Percentiles rank a stretch among this genome's conserved stretches.
Evolutionary conservation across 2,329 filamentous ascomycete genomes (phyloP).

Genomic region (Xylariaceae sp.): DNA sequence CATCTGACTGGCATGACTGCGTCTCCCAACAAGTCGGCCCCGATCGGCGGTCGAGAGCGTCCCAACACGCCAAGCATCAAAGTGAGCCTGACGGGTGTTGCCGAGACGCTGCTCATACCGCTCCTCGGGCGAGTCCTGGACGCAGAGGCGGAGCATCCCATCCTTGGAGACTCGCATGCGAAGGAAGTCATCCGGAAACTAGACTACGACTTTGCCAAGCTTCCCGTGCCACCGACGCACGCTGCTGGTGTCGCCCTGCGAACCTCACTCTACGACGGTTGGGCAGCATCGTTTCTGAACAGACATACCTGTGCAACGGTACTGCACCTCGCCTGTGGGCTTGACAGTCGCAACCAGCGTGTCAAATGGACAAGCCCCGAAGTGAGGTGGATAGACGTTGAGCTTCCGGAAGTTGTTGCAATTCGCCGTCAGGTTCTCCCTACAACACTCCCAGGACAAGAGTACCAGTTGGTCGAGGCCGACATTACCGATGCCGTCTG

Average conservation of each 20-base stretch:
- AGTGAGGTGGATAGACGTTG: conserved; percentile 36
- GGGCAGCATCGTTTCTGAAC: conserved; percentile 26
- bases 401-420: conserved; percentile 34
- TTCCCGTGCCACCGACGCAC: conserved; percentile 14
- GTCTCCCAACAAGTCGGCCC: too few relatives aligned
- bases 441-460: conserved; percentile 16
- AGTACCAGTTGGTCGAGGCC: conserved; percentile 29
- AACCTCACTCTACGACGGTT: conserved; percentile 22
- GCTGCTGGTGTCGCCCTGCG: conserved; percentile 15
- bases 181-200: conserved; percentile 18
- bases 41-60: too few relatives aligned
- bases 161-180: conserved; percentile 23
- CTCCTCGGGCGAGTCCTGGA: conserved; percentile 25
- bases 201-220: conserved; percentile 24
- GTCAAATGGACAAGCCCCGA: conserved; percentile 19
- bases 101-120: conserved; percentile 26
- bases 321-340: conserved; percentile 32
- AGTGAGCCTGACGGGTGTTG: conserved; percentile 19
- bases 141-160: conserved; percentile 14
- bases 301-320: conserved; percentile 26
- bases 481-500: conserved; percentile 29
- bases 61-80: conserved; percentile 3
- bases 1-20: too few relatives aligned
- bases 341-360: conserved; percentile 30
- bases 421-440: conserved; percentile 29